phyloP scores from a whole-genome alignment of 179 eudicot genomes.

The Silene vulgaris region DNA sequence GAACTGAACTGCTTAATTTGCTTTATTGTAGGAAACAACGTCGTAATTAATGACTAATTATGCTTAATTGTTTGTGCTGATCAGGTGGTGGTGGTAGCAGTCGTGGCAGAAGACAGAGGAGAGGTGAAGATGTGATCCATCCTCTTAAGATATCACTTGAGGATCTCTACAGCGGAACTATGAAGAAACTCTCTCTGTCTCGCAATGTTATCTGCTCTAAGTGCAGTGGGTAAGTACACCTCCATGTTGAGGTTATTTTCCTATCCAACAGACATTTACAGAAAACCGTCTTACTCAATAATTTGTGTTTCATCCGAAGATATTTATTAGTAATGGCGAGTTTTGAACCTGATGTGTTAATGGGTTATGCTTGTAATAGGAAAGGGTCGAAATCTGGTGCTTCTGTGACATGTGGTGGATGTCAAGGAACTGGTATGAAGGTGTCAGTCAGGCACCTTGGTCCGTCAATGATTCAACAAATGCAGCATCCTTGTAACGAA shows the following conservation, averaged over 20 bases:
- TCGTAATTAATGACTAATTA: neutral
- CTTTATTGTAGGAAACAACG: neutral
- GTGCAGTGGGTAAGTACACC: slow-evolving; percentile 36
- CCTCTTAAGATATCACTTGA: slow-evolving; percentile 38
- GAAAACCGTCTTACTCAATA: too few relatives aligned
- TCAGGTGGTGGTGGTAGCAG: slow-evolving; percentile 33
- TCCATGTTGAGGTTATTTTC: neutral
- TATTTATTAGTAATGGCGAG: too few relatives aligned
- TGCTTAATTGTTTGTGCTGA: neutral
- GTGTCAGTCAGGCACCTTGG: slow-evolving; percentile 56
- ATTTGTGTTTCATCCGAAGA: too few relatives aligned
- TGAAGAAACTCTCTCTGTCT: slow-evolving; percentile 38
- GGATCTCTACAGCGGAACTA: slow-evolving; percentile 37
- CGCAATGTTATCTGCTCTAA: slow-evolving; percentile 44
- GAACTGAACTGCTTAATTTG: neutral
- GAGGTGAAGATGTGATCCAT: slow-evolving; percentile 40
- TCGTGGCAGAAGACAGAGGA: slow-evolving; percentile 39
- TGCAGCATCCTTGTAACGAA: slow-evolving; percentile 63
- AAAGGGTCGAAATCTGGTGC: slow-evolving; percentile 70
- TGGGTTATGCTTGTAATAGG: slow-evolving; percentile 23
- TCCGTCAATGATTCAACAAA: slow-evolving; percentile 59
- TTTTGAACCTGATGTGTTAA: neutral
- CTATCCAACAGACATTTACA: too few relatives aligned
- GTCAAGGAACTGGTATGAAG: slow-evolving; percentile 59
- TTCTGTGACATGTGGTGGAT: slow-evolving; percentile 52